Base-by-base conservation (phyloP, 352 stramenopile species). In the Blastocystis sp. region DNA sequence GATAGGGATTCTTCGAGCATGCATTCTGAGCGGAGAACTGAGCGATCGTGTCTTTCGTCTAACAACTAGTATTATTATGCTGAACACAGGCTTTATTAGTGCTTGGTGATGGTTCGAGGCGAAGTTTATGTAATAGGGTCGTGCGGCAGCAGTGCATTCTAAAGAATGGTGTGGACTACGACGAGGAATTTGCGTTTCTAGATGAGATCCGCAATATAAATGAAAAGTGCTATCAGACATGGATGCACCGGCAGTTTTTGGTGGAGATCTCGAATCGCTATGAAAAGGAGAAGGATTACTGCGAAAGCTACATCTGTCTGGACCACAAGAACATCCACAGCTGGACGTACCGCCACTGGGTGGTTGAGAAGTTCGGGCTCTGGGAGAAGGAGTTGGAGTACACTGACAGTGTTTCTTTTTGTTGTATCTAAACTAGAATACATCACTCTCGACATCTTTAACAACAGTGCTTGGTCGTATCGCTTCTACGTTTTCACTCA, bases 271-370 rank as follows among this genome's bases (percentile, higher is more conserved):
- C 39, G 3, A 47, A 47, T 30, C 20, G 30, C 50, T 81, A 81
- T 63, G 20, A 26, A 24, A 62, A 65, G 16, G 70, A 81, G n/a
- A 81, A 81, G 55, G 70, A 81, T 9, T 81, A 63, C 70, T 81
- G 70, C 70, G 70, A 81, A 24, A 81, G 39, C n/a, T 81, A 81
- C 54, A 81, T 81, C 45, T n/a, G 11, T 16, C 13, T 43, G 4
- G 76, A 88, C 54, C 59, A 73, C 43, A 88, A 88, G 26, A 88
- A 88, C 53, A 88, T 88, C 37, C 76, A 88, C 53, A 66, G 45
- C 30, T 88, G 76, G 76, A 73, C 41, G 16, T 45, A 88, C 30
- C 45, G 76, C 3, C 56, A 75, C 7, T 88, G 64, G 59, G 41
- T 88, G 7, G 55, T 76, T 47, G 8, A 88, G 6, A 69, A 8